Conservation (phyloP, 352 stramenopile genomes). For the Globisporangium cystogenes region DNA sequence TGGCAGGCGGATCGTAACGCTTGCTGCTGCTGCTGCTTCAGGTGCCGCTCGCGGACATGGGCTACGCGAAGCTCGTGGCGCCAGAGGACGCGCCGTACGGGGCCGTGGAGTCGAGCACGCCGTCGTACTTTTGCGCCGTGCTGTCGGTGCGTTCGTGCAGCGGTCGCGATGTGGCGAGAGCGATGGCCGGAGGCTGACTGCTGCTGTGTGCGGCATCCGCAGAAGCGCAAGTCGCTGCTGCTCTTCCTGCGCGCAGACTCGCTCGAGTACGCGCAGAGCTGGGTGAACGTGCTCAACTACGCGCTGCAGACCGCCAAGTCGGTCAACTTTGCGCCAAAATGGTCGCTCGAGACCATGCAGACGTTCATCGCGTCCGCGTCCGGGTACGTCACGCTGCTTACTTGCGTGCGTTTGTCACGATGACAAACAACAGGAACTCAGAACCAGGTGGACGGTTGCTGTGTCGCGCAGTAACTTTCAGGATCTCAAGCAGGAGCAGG, state of each 20-base stretch:
- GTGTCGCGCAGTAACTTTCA: constrained; percentile 13
- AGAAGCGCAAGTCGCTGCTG: constrained; percentile 77
- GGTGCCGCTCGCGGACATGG: constrained; percentile 60
- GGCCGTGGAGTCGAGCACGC: constrained; percentile 48
- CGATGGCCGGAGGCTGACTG: background rate
- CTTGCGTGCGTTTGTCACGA: background rate
- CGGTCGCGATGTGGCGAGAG: background rate
- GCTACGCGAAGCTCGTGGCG: constrained; percentile 68
- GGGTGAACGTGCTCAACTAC: constrained; percentile 79
- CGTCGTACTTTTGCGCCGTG: constrained; percentile 63
- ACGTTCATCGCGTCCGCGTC: constrained; percentile 67
- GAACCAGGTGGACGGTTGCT: background rate
- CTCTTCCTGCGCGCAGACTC: constrained; percentile 78
- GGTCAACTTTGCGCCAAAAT: constrained; percentile 55
- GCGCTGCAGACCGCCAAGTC: constrained; percentile 66
- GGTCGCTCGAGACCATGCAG: constrained; percentile 68
- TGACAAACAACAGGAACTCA: background rate
- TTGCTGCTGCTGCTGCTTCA: constrained; percentile 2
- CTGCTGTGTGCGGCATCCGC: background rate
- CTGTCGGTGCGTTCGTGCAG: constrained; percentile 43
- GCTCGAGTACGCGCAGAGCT: constrained; percentile 56
- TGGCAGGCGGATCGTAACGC: background rate
- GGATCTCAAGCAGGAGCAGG: constrained; percentile 8
- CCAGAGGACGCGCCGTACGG: constrained; percentile 72
- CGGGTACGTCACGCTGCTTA: constrained; percentile 14